Conservation (phyloP, 176 grass and related monocot species). For the Leersia perrieri region DNA sequence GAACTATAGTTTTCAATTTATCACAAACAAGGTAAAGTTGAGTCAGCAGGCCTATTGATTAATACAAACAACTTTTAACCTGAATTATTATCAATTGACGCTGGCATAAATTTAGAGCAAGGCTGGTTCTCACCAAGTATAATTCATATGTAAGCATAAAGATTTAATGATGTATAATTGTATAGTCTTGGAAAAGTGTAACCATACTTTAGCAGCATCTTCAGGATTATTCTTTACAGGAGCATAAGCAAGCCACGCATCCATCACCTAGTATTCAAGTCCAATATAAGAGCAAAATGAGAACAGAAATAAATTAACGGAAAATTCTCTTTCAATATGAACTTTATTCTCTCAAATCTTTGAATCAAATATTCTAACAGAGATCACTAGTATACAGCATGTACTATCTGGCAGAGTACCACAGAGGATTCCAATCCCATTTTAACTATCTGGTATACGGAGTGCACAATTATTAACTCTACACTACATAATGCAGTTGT, state of each 20-base stretch:
- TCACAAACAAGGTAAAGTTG: neutral
- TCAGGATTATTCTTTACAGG: slow-evolving; percentile 98
- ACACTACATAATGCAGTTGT: no score
- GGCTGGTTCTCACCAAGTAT: neutral
- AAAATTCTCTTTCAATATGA: neutral
- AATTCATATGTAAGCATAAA: neutral
- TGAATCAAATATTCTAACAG: neutral
- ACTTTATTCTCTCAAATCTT: neutral
- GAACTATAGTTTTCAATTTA: neutral
- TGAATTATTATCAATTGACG: neutral
- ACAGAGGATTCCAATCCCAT: neutral
- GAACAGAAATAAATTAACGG: neutral
- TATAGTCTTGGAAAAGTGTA: neutral
- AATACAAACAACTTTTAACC: neutral
- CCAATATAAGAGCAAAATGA: neutral
- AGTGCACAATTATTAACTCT: neutral
- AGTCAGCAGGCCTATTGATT: neutral
- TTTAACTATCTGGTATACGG: neutral
- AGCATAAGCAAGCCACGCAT: slow-evolving; percentile 95
- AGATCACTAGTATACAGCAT: neutral
- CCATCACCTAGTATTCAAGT: slow-evolving; percentile 60
- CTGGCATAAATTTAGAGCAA: neutral
- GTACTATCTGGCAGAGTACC: no score
- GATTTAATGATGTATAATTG: neutral
- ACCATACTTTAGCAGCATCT: slow-evolving; percentile 88